Conservation (phyloP, 2,329 filamentous ascomycete species). For the Arthrobotrys conoides region DNA sequence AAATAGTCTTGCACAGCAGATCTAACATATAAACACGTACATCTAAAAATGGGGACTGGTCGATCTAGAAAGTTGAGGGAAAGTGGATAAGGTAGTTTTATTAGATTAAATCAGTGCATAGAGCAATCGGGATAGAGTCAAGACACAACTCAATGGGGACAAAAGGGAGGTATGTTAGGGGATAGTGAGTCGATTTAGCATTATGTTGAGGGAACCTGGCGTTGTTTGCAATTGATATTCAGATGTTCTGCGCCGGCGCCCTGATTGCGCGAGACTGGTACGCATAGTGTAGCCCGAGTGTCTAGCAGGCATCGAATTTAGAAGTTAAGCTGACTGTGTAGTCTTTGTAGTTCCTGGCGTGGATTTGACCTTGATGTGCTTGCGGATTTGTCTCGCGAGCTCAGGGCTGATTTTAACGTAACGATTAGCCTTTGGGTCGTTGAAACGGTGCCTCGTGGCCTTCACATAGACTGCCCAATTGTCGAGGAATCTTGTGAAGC, state of each 20-base stretch:
- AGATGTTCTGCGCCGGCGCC: no score
- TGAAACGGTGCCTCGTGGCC: constrained; percentile 32
- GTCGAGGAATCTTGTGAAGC: constrained; percentile 43
- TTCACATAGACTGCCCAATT: constrained; percentile 35
- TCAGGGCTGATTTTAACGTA: constrained; percentile 15
- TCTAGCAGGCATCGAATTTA: neutral
- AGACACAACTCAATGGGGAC: no score
- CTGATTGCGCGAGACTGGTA: no score
- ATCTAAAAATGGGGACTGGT: no score
- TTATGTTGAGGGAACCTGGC: no score
- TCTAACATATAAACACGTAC: no score
- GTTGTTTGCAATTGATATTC: no score
- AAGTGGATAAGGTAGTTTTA: neutral
- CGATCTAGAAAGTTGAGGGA: neutral
- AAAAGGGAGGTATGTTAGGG: neutral
- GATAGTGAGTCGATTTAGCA: no score
- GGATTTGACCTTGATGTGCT: neutral
- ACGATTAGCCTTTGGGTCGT: constrained; percentile 23
- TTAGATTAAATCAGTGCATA: neutral
- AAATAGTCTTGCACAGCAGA: no score
- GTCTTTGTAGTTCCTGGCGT: no score
- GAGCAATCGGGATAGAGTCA: neutral
- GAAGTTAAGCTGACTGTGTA: no score
- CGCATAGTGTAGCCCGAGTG: no score
- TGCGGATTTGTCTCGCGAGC: constrained; percentile 1